Base-by-base conservation (phyloP, 2,329 filamentous ascomycete genomes). In the Rhinocladiella similis region DNA sequence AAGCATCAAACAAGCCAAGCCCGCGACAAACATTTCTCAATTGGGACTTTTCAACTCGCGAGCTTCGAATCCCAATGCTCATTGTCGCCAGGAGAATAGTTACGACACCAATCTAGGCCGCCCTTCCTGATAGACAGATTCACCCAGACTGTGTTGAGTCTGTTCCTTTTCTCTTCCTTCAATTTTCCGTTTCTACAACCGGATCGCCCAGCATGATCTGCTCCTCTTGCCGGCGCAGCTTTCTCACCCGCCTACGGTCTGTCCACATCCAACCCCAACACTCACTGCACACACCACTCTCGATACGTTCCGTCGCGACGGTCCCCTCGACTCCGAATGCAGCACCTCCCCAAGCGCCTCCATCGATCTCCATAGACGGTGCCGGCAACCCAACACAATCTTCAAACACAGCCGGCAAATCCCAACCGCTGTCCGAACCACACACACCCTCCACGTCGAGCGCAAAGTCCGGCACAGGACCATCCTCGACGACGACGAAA, bases 351-450 rank as follows among this genome's bases (percentile, higher is more conserved):
- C 54, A 53, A 60, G 57, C 62, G 10, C 55, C 60, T 5, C 29
- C 60, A 10, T 57, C 59, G 5, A 62, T 55, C 50, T 22, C 48
- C 2, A 54, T 56, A 47, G 54, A 53, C 18, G 39, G 16, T 14
- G 29, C 42, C 53, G 14, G 38, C 19, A 62, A 62, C 38, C 36
- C 50, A 33, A 41, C 56, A 4, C 54, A 53, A 59, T 73, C 73
- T 35, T 73, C 73, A 56, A 70, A 72, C 27, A 70, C 71, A 25
- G 71, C 73, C 29, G 72, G 69, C 42, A 64, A 71, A 55, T 75
- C 72, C 35, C 73, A 75, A 63, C 73, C 72, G 22, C 64, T 73
- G 47, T 75, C 72, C 62, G 72, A 59, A 58, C 46, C 56, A 13
- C 53, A 58, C 25, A 60, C 54, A 29, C 53, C 58, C 10, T 62